Evolutionary conservation across 768 basidiomycete genomes (phyloP).

Genomic region (Boletus sensibilis): DNA sequence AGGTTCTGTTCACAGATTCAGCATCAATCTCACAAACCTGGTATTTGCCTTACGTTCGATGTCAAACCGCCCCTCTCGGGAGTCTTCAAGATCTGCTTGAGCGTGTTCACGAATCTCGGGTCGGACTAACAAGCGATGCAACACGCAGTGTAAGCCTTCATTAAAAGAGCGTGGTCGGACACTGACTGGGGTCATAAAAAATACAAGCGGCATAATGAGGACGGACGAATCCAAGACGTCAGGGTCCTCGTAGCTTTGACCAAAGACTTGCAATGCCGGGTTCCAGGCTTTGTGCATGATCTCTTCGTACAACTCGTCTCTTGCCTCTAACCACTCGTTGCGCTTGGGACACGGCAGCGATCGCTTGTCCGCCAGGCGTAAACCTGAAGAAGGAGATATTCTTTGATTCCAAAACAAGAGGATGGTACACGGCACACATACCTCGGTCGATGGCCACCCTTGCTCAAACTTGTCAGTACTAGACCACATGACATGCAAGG

Average conservation of each 20-base stretch:
- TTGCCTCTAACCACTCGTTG: constrained; percentile 65
- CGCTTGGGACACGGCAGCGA: constrained; percentile 83
- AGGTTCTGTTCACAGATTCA: constrained; percentile 53
- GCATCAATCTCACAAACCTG: background rate
- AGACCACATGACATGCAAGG: background rate
- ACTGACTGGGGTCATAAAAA: constrained; percentile 81
- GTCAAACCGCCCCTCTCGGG: constrained; percentile 91
- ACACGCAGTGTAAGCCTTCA: background rate
- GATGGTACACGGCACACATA: constrained; percentile 8
- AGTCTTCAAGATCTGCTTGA: constrained; percentile 79
- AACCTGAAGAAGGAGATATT: constrained; percentile 39
- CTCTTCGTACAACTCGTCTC: constrained; percentile 89
- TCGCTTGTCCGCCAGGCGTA: constrained; percentile 93
- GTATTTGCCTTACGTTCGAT: constrained; percentile 56
- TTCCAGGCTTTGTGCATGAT: constrained; percentile 92
- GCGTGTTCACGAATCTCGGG: constrained; percentile 82
- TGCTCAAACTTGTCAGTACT: constrained; percentile 1
- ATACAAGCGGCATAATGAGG: constrained; percentile 89
- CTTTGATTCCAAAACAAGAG: background rate
- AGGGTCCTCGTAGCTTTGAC: constrained; percentile 88
- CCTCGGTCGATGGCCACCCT: constrained; percentile 97
- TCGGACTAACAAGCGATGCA: constrained; percentile 54
- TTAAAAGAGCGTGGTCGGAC: background rate
- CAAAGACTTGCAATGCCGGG: constrained; percentile 62
- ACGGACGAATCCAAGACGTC: constrained; percentile 83